phyloP scores from a whole-genome alignment of 768 basidiomycete species.

The Amanita rimosa region DNA sequence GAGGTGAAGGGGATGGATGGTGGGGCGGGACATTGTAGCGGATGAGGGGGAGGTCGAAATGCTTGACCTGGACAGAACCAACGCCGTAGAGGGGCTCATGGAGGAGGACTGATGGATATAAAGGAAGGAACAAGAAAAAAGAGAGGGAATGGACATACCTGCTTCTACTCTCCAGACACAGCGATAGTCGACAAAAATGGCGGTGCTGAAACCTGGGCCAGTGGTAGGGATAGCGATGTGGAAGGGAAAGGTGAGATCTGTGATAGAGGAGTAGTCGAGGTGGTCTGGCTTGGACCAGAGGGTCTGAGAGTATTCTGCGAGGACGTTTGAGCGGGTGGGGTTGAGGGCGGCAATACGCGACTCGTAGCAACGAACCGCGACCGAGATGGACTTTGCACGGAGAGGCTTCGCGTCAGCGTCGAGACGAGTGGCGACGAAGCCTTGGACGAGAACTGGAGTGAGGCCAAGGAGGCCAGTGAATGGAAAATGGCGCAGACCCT shows the following conservation, averaged over 20 bases:
- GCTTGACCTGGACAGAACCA: constrained; percentile 56
- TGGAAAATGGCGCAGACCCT: constrained; percentile 63
- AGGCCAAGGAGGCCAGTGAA: constrained; percentile 71
- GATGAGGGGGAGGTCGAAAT: constrained; percentile 62
- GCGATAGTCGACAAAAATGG: constrained; percentile 66
- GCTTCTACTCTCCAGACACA: constrained; percentile 82
- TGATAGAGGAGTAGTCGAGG: constrained; percentile 49
- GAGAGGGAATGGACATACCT: constrained; percentile 32
- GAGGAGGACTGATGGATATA: constrained; percentile 40
- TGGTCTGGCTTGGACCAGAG: constrained; percentile 58
- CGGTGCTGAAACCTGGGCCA: constrained; percentile 55
- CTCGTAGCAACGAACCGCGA: constrained; percentile 82
- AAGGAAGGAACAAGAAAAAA: constrained; percentile 10
- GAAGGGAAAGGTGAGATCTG: constrained; percentile 60
- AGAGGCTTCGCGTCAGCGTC: constrained; percentile 64
- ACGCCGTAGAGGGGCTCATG: constrained; percentile 56
- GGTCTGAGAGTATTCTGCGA: constrained; percentile 54
- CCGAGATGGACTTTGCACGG: constrained; percentile 50
- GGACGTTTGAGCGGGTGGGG: constrained; percentile 44
- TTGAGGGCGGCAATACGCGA: constrained; percentile 53
- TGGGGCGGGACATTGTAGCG: constrained; percentile 52
- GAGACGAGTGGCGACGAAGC: constrained; percentile 61
- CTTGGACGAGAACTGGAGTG: constrained; percentile 70
- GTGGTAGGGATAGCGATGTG: constrained; percentile 55
- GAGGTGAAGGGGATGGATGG: constrained; percentile 23